Percentiles rank a stretch among this genome's conserved stretches.
Evolutionary conservation across 2,329 filamentous ascomycete genomes (phyloP).

Genomic region (Grosmannia huntii): DNA sequence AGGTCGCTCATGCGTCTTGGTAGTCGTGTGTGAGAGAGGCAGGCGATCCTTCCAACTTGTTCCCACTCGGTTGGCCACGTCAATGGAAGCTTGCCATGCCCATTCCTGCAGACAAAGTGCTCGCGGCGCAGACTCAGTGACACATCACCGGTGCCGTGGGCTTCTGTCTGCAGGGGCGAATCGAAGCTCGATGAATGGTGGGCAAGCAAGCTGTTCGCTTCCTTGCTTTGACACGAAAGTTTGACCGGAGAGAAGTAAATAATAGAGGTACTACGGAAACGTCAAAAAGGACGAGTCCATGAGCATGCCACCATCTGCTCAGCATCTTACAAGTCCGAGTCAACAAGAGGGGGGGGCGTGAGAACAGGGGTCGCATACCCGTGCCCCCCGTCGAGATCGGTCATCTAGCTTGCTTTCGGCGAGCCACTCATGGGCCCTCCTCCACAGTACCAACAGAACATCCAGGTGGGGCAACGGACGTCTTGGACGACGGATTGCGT

Average conservation of each 20-base stretch:
- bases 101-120: background rate
- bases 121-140: too few relatives aligned
- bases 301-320: background rate
- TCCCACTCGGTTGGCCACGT: background rate
- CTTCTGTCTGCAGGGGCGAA: too few relatives aligned
- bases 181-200: too few relatives aligned
- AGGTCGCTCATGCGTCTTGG: too few relatives aligned
- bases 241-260: background rate
- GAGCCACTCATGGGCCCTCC: background rate
- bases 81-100: background rate
- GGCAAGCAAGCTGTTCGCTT: too few relatives aligned
- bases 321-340: background rate
- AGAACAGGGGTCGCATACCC: background rate
- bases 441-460: background rate
- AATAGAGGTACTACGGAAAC: too few relatives aligned
- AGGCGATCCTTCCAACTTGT: background rate
- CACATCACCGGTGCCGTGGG: too few relatives aligned
- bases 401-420: background rate
- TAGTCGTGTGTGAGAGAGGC: background rate
- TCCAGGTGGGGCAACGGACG: background rate
- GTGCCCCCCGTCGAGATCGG: background rate
- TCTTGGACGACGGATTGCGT: background rate
- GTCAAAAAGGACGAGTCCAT: background rate
- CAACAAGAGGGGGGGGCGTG: background rate
- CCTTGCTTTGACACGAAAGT: background rate